Base-by-base conservation (phyloP, 768 basidiomycete species). In the Hygrophoropsis aurantiaca region DNA sequence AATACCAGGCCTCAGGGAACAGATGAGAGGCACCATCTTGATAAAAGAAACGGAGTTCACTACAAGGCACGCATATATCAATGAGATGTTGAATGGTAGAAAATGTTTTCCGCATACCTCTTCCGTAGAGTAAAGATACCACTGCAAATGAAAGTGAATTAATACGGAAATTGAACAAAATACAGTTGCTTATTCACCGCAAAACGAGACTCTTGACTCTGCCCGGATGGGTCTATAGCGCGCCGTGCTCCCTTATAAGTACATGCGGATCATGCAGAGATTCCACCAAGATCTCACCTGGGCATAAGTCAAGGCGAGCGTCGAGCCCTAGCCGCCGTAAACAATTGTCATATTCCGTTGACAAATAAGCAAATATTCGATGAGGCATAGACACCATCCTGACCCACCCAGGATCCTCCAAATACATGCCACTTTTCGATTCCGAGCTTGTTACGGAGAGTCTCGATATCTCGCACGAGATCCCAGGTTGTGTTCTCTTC, bases 401-500 rank as follows among this genome's bases (percentile, higher is more conserved):
- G n/a, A 61, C 72, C 41, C 54, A 87, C 88, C 93, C 94, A 95
- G 40, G 87, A 90, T 8, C 94, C 94, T 23, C 94, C 94, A 60
- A 97, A 97, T 21, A 97, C 90, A 47, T 94, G 84, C 94, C 93
- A 97, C 59, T 82, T 90, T 16, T 90, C 84, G 46, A 97, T 77
- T 34, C 69, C 69, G 13, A 97, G 77, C 48, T 87, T 78, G 60
- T 85, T 74, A 47, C 94, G 78, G 20, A 95, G 69, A 57, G 73
- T 85, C 62, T 97, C 94, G 9, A 93, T 82, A 59, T 97, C 94
- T 53, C 80, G 86, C 20, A 97, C 91, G 34, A 95, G 81, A 60
- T 92, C 86, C 90, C 90, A 93, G 4, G 94, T 97, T 2, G 92
- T 97, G 66, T 97, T 97, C 42, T 93, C 85, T 54, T 89, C 85